Conservation (phyloP, 2,329 filamentous ascomycete genomes). For the Zymoseptoria crescenta region DNA sequence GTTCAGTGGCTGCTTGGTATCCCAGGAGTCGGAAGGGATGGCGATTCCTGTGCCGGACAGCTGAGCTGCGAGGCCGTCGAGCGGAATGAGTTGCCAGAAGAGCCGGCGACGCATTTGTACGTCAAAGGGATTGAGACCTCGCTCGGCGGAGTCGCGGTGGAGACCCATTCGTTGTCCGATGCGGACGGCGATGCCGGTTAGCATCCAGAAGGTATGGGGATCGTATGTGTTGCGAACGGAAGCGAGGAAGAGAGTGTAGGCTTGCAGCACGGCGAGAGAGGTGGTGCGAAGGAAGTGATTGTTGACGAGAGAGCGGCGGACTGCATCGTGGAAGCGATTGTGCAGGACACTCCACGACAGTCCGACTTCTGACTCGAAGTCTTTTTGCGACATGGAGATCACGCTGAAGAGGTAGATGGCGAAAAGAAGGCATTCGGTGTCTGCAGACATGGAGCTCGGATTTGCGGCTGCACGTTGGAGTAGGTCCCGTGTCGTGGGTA, state of each 20-base stretch:
- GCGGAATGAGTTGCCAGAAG: conserved; percentile 56
- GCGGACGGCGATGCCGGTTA: conserved; percentile 54
- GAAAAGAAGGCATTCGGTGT: conserved; percentile 53
- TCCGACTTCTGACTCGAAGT: conserved; percentile 42
- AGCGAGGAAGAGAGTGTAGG: conserved; percentile 55
- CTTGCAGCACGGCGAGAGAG: conserved; percentile 59
- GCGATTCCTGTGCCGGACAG: conserved; percentile 26
- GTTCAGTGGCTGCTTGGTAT: conserved; percentile 29
- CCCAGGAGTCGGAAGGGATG: conserved; percentile 23
- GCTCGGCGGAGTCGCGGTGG: conserved; percentile 48
- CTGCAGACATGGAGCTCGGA: conserved; percentile 50
- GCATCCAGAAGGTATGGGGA: conserved; percentile 52
- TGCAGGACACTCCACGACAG: conserved; percentile 46
- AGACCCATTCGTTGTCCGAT: conserved; percentile 55
- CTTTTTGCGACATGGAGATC: conserved; percentile 40
- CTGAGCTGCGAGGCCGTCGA: conserved; percentile 39
- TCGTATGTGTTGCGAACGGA: conserved; percentile 35
- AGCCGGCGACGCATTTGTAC: conserved; percentile 53
- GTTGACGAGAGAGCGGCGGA: conserved; percentile 59
- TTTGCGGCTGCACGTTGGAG: conserved; percentile 38
- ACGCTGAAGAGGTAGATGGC: conserved; percentile 53
- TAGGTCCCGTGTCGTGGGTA: conserved; percentile 47
- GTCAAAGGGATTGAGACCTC: conserved; percentile 49
- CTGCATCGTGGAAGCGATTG: conserved; percentile 34
- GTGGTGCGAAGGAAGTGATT: conserved; percentile 59